Evolutionary conservation across 2,329 filamentous ascomycete genomes (phyloP), one percentile per base, ranked within the genome.

Genomic region (Bipolaris oryzae): DNA sequence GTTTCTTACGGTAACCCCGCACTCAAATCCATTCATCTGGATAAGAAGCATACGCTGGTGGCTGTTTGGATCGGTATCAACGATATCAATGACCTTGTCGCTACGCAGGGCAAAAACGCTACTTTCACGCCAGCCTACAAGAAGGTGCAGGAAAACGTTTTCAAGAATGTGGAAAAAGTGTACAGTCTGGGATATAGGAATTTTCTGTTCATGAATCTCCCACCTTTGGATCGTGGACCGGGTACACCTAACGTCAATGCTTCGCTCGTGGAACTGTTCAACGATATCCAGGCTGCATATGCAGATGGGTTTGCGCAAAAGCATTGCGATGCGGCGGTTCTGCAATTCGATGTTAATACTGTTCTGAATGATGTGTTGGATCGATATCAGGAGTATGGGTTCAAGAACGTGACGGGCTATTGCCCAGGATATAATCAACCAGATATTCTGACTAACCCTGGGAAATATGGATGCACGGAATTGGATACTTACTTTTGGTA

Each of bases 41-140:
- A 78, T 9, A 70, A 76, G 15, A 61, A 71, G 3, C 69, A 77
- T 16, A 76, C 80, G 1, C 72, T 85, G 1, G 77, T 84, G 0
- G 79, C 79, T 2, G 67, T 84, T 35, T 86, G 81, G 79, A 86
- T 85, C 43, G 84, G 82, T 7, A 76, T 85, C 56, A 86, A 86
- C 64, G 84, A 86, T 54, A 82, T 86, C 58, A 78, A 76, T 59
- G 83, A 86, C 64, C 78, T 79, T 6, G 74, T 71, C 13, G 76
- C 78, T 38, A 54, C 63, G n/a, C 38, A 58, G 4, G 59, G 61
- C 5, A 79, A 77, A 45, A 74, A 72, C 31, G 74, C 79, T 11
- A 72, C 76, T 10, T 84, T 83, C 58, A 73, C 75, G 3, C 69
- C 64, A 0, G 78, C 82, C 60, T 84, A 84, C 64, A 68, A 77